Evolutionary conservation across 345 rosid genomes (phyloP), one percentile per base, ranked within the genome.

Genomic region (Psidium friedrichsthalianum): DNA sequence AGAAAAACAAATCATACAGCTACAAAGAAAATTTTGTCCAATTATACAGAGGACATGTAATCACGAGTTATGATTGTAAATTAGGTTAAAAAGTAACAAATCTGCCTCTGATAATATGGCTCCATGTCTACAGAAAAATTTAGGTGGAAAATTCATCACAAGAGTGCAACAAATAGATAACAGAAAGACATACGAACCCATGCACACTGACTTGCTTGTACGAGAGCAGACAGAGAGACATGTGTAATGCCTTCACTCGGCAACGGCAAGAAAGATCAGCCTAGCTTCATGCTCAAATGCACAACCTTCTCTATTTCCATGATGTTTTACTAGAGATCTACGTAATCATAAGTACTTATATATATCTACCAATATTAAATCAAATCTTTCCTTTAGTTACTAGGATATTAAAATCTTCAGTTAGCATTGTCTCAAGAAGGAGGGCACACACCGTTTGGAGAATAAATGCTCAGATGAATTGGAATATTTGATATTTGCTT

Each of bases 401-500:
- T 29, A 61, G 74, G 74, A 54, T 54, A 54, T 54, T 40, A 55
- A 52, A 84, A 85, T 76, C 11, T 40, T 24, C 42, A 47, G 83
- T n/a, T 8, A 51, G 61, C 44, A 18, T 56, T 18, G 18, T 69
- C 78, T 69, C 42, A 49, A 52, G 86, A 78, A 57, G 40, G 9
- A 57, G 85, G 83, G 86, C 85, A 91, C 95, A 86, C 82, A 97
- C 99, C 98, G 84, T 94, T 91, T 86, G 99, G 98, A 83, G 96
- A 94, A 87, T 93, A 94, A 84, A 94, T 91, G 85, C 96, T 94
- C 64, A 94, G 88, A 5, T 94, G 96, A 87, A 94, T 94, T n/a
- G 96, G 96, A 84, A 92, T 36, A 84, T 94, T 93, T 57, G 96
- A 94, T 83, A 94, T 94, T 84, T 92, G 94, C 91, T 94, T 94